These are phyloP conservation scores for Panicum hallii DNA, from an alignment of 202 grass and related monocot genomes.

Conservation along the genomic window DNA sequence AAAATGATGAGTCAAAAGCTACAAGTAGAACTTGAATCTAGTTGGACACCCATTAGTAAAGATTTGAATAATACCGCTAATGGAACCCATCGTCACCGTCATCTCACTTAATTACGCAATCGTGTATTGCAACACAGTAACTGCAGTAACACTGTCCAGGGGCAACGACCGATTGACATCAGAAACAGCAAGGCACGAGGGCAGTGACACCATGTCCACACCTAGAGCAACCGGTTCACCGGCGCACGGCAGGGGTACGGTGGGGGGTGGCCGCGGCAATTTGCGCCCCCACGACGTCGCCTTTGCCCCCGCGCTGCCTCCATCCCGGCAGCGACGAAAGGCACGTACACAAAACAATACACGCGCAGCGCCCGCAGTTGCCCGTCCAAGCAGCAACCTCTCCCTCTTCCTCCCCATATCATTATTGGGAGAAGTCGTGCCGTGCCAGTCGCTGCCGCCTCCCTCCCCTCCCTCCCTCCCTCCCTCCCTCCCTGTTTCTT, in stretches of 20 bases:
- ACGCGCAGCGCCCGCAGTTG: background rate
- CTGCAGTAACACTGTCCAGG: too few relatives aligned
- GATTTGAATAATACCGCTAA: too few relatives aligned
- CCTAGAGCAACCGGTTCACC: background rate
- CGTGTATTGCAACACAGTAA: too few relatives aligned
- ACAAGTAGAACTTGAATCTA: too few relatives aligned
- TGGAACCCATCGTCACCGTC: too few relatives aligned
- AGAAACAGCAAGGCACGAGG: too few relatives aligned
- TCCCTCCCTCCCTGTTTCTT: background rate
- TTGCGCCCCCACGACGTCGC: slow-evolving; percentile 3
- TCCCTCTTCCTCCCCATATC: slow-evolving; percentile 7
- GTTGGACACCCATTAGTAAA: too few relatives aligned
- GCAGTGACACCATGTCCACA: slow-evolving; percentile 1
- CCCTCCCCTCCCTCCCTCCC: background rate
- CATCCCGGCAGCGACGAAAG: background rate
- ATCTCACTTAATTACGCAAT: too few relatives aligned
- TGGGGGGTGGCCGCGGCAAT: background rate
- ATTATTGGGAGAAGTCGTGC: slow-evolving; percentile 47
- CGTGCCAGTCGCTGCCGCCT: slow-evolving; percentile 15
- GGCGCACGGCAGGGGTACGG: background rate
- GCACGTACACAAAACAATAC: background rate
- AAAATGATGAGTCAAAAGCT: too few relatives aligned
- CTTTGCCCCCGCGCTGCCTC: background rate
- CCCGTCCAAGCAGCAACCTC: slow-evolving; percentile 34
- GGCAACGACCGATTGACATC: too few relatives aligned